Conservation (phyloP, 805 yeast species). For the Candida coquimbonensis region DNA sequence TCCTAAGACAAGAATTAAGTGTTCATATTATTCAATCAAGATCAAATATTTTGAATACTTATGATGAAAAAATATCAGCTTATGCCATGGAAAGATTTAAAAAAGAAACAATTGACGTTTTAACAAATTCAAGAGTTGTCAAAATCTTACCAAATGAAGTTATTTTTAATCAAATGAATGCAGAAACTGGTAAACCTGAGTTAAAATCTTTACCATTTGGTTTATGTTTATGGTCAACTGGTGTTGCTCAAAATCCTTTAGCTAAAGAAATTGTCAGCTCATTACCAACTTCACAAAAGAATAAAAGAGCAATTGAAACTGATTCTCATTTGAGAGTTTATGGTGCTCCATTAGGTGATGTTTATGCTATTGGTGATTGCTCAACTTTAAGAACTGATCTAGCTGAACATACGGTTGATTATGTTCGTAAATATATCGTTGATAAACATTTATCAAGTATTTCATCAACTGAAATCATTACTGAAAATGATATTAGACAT, state of each 20-base stretch:
- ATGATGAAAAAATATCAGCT: conserved; percentile 56
- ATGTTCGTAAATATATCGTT: conserved; percentile 39
- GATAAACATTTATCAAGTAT: conserved; percentile 33
- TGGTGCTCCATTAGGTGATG: conserved; percentile 62
- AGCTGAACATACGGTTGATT: conserved; percentile 47
- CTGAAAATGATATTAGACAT: conserved; percentile 46
- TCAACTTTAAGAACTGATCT: conserved; percentile 57
- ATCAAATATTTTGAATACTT: conserved; percentile 60
- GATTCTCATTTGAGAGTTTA: conserved; percentile 65
- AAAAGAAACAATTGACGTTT: conserved; percentile 55
- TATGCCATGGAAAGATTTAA: conserved; percentile 59
- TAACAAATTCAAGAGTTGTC: conserved; percentile 58
- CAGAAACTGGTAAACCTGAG: conserved; percentile 32
- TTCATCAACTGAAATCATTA: conserved; percentile 30
- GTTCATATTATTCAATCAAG: conserved; percentile 67
- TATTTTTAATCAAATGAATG: conserved; percentile 44
- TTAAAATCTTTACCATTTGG: conserved; percentile 55
- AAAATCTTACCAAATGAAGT: conserved; percentile 51
- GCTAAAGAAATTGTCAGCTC: conserved; percentile 47
- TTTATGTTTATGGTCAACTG: conserved; percentile 70
- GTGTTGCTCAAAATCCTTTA: conserved; percentile 60
- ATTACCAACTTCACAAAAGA: conserved; percentile 44
- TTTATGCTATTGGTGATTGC: conserved; percentile 70
- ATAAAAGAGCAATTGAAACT: conserved; percentile 67
- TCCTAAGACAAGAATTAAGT: conserved; percentile 54